Evolutionary conservation across 495 filamentous ascomycete genomes (phyloP).

Genomic region (Friedmanniomyces simplex): DNA sequence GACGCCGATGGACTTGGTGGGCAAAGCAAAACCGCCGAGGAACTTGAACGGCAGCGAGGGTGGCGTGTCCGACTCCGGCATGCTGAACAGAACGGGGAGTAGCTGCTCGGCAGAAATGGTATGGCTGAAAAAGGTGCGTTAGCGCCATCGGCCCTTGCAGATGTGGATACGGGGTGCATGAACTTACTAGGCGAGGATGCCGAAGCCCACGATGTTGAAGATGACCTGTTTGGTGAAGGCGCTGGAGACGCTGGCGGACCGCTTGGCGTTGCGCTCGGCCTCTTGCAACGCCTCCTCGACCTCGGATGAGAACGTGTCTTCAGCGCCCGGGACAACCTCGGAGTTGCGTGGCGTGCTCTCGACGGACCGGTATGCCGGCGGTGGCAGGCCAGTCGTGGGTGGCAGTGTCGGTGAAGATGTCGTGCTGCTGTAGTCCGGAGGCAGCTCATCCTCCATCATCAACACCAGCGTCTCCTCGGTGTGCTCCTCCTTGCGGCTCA

Average conservation of each 20-base stretch:
- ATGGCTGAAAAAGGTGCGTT: conserved; percentile 43
- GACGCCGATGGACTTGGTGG: conserved; percentile 71
- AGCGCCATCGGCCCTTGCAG: conserved; percentile 8
- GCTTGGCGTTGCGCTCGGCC: conserved; percentile 27
- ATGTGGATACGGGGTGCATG: conserved; percentile 4
- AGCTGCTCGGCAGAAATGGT: conserved; percentile 91
- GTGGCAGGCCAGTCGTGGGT: conserved; percentile 23
- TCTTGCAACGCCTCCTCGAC: conserved; percentile 38
- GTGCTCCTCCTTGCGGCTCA: conserved; percentile 28
- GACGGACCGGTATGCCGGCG: conserved; percentile 22
- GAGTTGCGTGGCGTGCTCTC: conserved; percentile 6
- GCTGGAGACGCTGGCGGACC: conserved; percentile 4
- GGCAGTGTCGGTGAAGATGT: conserved; percentile 38
- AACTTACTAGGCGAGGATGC: conserved; percentile 90
- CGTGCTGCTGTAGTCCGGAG: conserved; percentile 55
- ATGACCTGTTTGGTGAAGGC: conserved; percentile 75
- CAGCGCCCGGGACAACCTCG: conserved; percentile 3
- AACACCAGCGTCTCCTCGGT: conserved; percentile 34
- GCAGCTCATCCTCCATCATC: conserved; percentile 47
- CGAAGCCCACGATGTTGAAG: conserved; percentile 75
- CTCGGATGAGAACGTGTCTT: not conserved
- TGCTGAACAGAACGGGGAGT: conserved; percentile 84
- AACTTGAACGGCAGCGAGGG: conserved; percentile 75
- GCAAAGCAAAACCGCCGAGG: conserved; percentile 70
- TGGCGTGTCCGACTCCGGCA: conserved; percentile 44